Evolutionary conservation across 1,284 basidiomycete species (phyloP), one percentile per base, ranked within the genome.

Genomic region (Crepidotus sp.): DNA sequence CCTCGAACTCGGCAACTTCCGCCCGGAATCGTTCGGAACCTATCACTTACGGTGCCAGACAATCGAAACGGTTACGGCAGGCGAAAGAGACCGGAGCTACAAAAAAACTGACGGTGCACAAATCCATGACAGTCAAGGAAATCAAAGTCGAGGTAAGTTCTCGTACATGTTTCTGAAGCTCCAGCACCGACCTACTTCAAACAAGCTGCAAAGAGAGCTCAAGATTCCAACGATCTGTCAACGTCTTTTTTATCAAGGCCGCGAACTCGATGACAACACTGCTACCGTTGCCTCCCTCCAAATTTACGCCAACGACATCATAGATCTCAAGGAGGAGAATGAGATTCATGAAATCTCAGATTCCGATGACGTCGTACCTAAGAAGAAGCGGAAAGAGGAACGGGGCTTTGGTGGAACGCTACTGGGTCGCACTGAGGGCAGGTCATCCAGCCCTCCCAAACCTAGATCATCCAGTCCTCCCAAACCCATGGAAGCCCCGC

Each of bases 141-240:
- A 74, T 90, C 53, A 88, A 87, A 59, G 59, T 83, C 40, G 67
- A 73, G 68, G 85, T 87, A 45, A 43, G 74, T 58, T 22, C 29
- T 11, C 27, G 11, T 17, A 2, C 3, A 17, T 24, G 15, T 22
- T 32, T 36, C 4, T 8, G 9, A 21, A 13, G 3, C 10, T 19
- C 17, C 8, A 31, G 18, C 39, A 15, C 35, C 37, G 33, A 32
- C n/a, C 47, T 42, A 32, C n/a, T 46, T 42, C 26, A 10, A 43
- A 17, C 19, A 26, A 77, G 83, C 59, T 87, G 39, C 73, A 80
- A 40, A 69, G 76, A 17, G 65, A 71, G 24, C 63, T 80, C 34
- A 67, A 70, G 34, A 77, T 88, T 44, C 78, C 84, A 11, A 80
- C 80, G 4, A 82, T 87, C 43, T 82, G 73, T 50, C 87, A 89